Percentiles rank a stretch among this genome's conserved stretches.
Evolutionary conservation across 257 asterid species (phyloP).

Genomic region (Gentiana macrophylla): DNA sequence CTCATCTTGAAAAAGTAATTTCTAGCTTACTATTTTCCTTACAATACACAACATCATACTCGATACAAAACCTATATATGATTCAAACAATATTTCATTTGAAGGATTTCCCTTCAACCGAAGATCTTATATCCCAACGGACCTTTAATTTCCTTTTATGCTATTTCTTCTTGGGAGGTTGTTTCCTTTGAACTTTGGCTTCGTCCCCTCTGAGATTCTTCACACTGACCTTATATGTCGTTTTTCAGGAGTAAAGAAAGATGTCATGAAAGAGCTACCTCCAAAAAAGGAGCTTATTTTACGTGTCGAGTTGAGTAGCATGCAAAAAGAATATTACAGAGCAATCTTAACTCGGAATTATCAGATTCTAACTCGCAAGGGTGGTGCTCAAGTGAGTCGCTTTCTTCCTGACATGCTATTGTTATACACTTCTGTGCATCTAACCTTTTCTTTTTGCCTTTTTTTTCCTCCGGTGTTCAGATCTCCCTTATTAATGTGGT

Average conservation of each 20-base stretch:
- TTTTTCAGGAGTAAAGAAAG: conserved; percentile 85
- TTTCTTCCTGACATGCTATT: conserved; percentile 11
- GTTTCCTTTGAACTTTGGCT: too few relatives aligned
- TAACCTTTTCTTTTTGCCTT: conserved; percentile 7
- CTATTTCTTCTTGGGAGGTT: too few relatives aligned
- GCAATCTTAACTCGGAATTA: conserved; percentile 94
- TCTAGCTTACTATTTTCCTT: too few relatives aligned
- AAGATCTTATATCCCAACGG: too few relatives aligned
- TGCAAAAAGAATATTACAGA: conserved; percentile 92
- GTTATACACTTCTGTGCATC: conserved; percentile 8
- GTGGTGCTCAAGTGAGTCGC: conserved; percentile 82
- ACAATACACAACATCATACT: too few relatives aligned
- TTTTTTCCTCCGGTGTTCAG: conserved; percentile 29
- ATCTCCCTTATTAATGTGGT: conserved; percentile 95
- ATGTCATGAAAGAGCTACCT: conserved; percentile 89
- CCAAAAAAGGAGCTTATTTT: conserved; percentile 94
- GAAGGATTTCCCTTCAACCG: too few relatives aligned
- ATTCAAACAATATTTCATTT: too few relatives aligned
- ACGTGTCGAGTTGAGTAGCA: conserved; percentile 91
- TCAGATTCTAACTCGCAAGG: conserved; percentile 89
- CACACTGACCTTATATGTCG: too few relatives aligned
- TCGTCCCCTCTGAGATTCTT: too few relatives aligned
- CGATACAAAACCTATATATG: too few relatives aligned
- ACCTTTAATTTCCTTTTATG: too few relatives aligned
- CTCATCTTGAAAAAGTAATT: too few relatives aligned